Percentiles rank a stretch among this genome's conserved stretches.
Conservation (phyloP, 768 basidiomycete species). For the Inosperma sp. region DNA sequence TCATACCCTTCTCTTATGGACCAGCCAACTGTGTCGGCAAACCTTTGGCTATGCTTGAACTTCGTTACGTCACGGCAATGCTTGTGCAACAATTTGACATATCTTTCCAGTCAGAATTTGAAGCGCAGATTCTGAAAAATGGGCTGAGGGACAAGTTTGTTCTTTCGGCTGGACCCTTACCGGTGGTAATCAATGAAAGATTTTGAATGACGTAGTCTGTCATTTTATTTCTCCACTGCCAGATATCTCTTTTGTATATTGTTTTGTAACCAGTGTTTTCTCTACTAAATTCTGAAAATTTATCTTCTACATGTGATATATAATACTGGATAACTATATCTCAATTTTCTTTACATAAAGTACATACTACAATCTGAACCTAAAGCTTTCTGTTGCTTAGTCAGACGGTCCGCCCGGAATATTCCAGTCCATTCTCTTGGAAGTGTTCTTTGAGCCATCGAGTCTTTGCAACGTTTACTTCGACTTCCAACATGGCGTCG, state of each 20-base stretch:
- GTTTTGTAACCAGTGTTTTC: too few relatives aligned
- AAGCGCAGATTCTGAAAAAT: slow-evolving; percentile 24
- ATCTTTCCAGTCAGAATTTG: slow-evolving; percentile 24
- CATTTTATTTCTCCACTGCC: too few relatives aligned
- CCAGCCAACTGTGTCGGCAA: slow-evolving; percentile 49
- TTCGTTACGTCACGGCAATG: slow-evolving; percentile 28
- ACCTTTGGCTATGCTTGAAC: slow-evolving; percentile 32
- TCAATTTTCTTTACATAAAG: not conserved
- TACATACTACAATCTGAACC: not conserved
- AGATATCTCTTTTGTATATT: too few relatives aligned
- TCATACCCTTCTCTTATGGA: slow-evolving; percentile 40
- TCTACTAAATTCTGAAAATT: too few relatives aligned
- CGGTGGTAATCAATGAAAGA: slow-evolving; percentile 10
- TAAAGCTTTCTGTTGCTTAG: not conserved
- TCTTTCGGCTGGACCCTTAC: slow-evolving; percentile 21
- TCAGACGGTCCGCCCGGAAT: slow-evolving; percentile 5
- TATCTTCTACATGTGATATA: too few relatives aligned
- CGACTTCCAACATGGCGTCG: slow-evolving; percentile 49
- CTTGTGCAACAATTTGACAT: slow-evolving; percentile 31
- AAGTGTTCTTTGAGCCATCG: not conserved
- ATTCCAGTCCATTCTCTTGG: not conserved
- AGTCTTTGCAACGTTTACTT: not conserved
- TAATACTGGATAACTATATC: too few relatives aligned
- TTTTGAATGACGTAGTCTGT: too few relatives aligned
- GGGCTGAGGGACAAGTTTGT: slow-evolving; percentile 28